phyloP scores from a whole-genome alignment of 345 rosid genomes.

The Citropsis articulata region DNA sequence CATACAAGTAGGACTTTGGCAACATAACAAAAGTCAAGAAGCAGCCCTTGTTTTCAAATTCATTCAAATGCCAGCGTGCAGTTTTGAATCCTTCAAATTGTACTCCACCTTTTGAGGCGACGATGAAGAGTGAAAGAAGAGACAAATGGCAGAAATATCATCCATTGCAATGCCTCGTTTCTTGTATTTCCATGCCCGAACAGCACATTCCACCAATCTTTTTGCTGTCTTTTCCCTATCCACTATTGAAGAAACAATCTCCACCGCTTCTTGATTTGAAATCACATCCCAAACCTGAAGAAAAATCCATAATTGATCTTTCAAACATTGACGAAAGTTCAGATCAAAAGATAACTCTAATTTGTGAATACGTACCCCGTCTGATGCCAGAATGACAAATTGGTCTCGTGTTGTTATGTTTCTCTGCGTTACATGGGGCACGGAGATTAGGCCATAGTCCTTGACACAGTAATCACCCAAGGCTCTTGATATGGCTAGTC shows the following conservation, averaged over 20 bases:
- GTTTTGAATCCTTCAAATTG: constrained; percentile 5
- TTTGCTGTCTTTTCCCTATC: constrained; percentile 65
- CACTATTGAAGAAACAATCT: constrained; percentile 51
- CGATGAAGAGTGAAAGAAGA: constrained; percentile 50
- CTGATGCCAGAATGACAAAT: constrained; percentile 76
- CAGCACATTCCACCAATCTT: constrained; percentile 66
- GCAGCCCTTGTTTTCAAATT: background rate
- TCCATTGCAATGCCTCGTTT: constrained; percentile 68
- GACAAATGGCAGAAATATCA: constrained; percentile 84
- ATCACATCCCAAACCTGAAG: constrained; percentile 83
- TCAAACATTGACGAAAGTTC: background rate
- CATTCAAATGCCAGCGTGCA: background rate
- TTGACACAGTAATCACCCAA: constrained; percentile 83
- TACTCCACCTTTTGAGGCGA: background rate
- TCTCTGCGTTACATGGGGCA: constrained; percentile 63
- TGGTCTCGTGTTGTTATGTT: constrained; percentile 56
- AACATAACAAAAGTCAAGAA: background rate
- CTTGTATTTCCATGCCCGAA: constrained; percentile 66
- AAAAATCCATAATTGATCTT: background rate
- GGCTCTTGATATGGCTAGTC: constrained; percentile 80
- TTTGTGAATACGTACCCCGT: constrained; percentile 47
- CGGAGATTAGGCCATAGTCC: constrained; percentile 79
- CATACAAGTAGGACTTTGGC: background rate
- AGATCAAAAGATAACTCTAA: background rate
- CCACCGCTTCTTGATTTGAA: constrained; percentile 74